phyloP scores from a whole-genome alignment of 148 eudicot genomes.

The Cornus florida region DNA sequence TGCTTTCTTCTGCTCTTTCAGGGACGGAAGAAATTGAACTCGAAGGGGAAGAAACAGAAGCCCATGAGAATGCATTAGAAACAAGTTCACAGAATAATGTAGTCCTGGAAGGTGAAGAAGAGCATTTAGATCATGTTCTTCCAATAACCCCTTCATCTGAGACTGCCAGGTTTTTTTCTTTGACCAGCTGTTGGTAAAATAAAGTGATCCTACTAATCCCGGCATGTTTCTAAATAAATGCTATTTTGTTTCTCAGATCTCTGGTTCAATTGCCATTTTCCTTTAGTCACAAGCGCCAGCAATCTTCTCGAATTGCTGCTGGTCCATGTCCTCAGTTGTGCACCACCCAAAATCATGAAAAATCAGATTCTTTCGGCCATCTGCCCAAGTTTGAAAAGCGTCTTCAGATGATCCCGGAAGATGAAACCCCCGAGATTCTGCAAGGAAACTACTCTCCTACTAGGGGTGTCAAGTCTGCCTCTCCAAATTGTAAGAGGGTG shows the following conservation, averaged over 20 bases:
- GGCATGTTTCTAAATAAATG: neutral
- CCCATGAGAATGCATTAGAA: slow-evolving; percentile 28
- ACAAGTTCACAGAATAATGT: slow-evolving; percentile 32
- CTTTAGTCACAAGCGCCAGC: slow-evolving; percentile 61
- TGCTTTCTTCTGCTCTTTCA: neutral
- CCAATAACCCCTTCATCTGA: slow-evolving; percentile 62
- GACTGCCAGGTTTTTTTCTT: slow-evolving; percentile 43
- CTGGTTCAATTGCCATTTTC: slow-evolving; percentile 39
- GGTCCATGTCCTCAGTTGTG: slow-evolving; percentile 32
- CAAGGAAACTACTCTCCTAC: slow-evolving; percentile 20
- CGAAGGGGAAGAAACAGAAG: slow-evolving; percentile 51
- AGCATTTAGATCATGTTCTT: slow-evolving; percentile 37
- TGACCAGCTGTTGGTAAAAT: neutral
- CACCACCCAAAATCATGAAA: slow-evolving; percentile 16
- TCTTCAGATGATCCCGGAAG: slow-evolving; percentile 13
- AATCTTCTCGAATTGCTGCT: slow-evolving; percentile 32
- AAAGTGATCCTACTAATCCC: neutral
- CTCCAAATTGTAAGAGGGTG: slow-evolving; percentile 48
- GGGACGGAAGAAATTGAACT: slow-evolving; percentile 49
- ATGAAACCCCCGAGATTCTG: slow-evolving; percentile 21
- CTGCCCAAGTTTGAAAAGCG: slow-evolving; percentile 10
- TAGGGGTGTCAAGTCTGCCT: slow-evolving; percentile 34
- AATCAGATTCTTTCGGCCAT: neutral
- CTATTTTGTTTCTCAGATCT: slow-evolving; percentile 25
- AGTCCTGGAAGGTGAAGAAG: slow-evolving; percentile 37